phyloP scores from a whole-genome alignment of 345 rosid species.

The Lepidium sativum region DNA sequence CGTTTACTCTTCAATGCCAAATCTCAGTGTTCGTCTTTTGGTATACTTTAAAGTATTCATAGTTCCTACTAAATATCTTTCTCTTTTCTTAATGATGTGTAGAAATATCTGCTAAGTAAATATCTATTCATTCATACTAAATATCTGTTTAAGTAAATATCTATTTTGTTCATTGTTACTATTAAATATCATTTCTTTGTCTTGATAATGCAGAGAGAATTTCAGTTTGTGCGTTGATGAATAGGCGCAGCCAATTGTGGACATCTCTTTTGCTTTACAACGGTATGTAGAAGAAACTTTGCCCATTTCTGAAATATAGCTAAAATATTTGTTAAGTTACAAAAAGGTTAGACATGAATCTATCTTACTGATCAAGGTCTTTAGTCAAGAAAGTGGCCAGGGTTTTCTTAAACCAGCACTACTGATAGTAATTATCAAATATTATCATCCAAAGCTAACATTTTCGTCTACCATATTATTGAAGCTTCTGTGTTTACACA shows the following conservation, averaged over 20 bases:
- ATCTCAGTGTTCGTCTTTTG: conserved; percentile 2
- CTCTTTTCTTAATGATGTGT: too few species aligned
- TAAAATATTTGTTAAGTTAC: background rate
- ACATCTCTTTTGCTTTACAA: conserved; percentile 9
- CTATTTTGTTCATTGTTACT: background rate
- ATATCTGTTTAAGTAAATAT: conserved; percentile 2
- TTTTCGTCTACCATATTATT: background rate
- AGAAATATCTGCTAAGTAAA: background rate
- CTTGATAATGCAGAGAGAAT: conserved; percentile 10
- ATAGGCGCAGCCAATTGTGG: conserved; percentile 22
- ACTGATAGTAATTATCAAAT: background rate
- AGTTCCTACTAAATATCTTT: background rate
- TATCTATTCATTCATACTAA: background rate
- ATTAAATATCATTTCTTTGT: background rate
- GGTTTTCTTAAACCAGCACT: conserved; percentile 21
- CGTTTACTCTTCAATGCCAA: conserved; percentile 15
- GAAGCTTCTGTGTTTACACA: conserved; percentile 4
- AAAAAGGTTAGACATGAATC: conserved; percentile 10
- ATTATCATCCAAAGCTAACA: conserved; percentile 14
- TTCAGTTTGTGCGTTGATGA: conserved; percentile 19
- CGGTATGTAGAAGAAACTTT: conserved; percentile 13
- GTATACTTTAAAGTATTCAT: background rate
- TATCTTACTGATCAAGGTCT: conserved; percentile 9
- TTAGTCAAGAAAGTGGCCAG: conserved; percentile 12
- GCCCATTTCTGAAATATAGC: background rate